Base-by-base conservation (phyloP, 2,329 filamentous ascomycete species). In the Diplodia corticola region DNA sequence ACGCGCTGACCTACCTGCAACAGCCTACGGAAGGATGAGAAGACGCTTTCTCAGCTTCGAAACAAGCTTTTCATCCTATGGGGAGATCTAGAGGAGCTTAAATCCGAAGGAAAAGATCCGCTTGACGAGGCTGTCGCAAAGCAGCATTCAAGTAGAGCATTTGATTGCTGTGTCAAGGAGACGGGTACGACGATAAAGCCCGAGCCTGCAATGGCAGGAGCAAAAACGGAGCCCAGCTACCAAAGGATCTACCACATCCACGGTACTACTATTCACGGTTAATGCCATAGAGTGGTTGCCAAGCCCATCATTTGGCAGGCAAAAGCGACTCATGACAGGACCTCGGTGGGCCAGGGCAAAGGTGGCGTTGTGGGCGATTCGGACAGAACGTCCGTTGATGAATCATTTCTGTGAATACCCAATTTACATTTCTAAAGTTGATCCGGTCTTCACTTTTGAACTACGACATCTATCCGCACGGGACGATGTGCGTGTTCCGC, bases 81-180 rank as follows among this genome's bases (percentile, higher is more conserved):
- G 93, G 94, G 94, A 1, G 86, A 97, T 68, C 81, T 97, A 1
- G 88, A 93, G 73, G 92, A 96, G 74, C 76, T 80, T 55, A 92
- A 91, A 73, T 20, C 46, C 63, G 69, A 5, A 60, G 70, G 22
- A 67, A 65, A 17, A 68, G 72, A 44, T 67, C 76, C 37, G 73
- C 65, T 75, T 6, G 70, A 72, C 1, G 65, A 69, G 12, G 73
- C 70, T 13, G 73, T 74, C 24, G 68, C 70, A 15, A 69, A 65
- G 28, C 33, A 59, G 30, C 68, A 77, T 2, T 73, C 77, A 12
- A 82, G 81, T 66, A 72, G 71, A 40, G 74, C 81, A 0, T 84
- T 84, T 66, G 80, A 82, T 40, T 81, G 79, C 69, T 80, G 76
- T 64, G 72, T 83, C 5, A 68, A 74, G 65, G 81, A 83, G 67